These are phyloP conservation scores for Orbilia ellipsospora DNA, from an alignment of 2,329 filamentous ascomycete genomes.

Conservation along the genomic window DNA sequence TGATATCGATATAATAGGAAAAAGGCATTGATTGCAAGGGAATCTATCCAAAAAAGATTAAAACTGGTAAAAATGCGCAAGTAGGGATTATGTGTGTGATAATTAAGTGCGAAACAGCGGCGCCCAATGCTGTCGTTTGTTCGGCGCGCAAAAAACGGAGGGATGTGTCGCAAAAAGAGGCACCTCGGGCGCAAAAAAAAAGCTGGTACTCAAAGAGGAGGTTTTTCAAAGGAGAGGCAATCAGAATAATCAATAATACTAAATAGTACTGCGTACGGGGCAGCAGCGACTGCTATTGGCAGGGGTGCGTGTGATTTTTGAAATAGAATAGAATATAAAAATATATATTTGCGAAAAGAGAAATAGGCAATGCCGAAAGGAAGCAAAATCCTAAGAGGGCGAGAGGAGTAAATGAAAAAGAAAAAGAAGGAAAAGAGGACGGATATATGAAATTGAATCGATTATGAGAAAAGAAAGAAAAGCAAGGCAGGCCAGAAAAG, in stretches of 20 bases:
- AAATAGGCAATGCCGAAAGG: background rate
- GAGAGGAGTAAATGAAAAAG: background rate
- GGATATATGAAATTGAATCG: constrained; percentile 7
- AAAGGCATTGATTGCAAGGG: constrained; percentile 24
- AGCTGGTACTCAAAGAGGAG: background rate
- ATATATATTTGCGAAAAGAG: constrained; percentile 13
- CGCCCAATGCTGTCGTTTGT: constrained; percentile 26
- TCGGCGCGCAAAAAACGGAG: constrained; percentile 18
- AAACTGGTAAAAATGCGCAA: constrained; percentile 13
- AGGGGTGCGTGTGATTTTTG: constrained; percentile 29
- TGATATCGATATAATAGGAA: constrained; percentile 48
- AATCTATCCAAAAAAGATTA: constrained; percentile 20
- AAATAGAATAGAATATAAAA: constrained; percentile 10
- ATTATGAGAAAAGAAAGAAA: background rate
- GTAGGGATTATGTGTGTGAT: constrained; percentile 30
- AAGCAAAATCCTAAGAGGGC: background rate
- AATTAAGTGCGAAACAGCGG: constrained; percentile 20
- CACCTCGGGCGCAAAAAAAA: background rate
- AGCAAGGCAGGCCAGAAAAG: background rate
- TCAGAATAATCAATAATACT: background rate
- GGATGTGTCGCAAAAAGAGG: constrained; percentile 17
- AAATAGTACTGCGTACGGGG: too few species aligned
- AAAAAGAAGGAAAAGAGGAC: background rate
- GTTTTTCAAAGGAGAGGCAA: background rate
- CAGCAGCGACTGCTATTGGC: too few species aligned